These are phyloP conservation scores for Polytolypa hystricis DNA, from an alignment of 2,329 filamentous ascomycete species.

Conservation along the genomic window DNA sequence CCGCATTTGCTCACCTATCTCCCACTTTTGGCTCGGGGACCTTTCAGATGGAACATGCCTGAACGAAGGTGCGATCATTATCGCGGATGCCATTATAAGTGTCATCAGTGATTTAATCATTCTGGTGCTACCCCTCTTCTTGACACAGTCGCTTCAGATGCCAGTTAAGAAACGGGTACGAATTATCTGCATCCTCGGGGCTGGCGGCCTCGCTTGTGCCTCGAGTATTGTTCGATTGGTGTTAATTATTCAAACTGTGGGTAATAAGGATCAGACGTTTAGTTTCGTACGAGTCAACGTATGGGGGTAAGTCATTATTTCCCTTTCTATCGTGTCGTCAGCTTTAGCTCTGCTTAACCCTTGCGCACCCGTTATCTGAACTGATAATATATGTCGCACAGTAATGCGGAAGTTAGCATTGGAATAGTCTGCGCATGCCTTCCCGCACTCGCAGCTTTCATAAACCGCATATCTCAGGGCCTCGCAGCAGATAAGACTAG, in stretches of 20 bases:
- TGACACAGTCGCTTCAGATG: slow-evolving; percentile 35
- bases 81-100: slow-evolving; percentile 47
- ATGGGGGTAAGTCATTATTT: slow-evolving; percentile 22
- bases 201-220: slow-evolving; percentile 29
- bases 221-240: slow-evolving; percentile 20
- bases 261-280: slow-evolving; percentile 17
- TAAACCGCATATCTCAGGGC: slow-evolving; percentile 23
- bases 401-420: slow-evolving; percentile 30
- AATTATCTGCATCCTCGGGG: slow-evolving; percentile 38
- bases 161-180: slow-evolving; percentile 36
- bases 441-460: slow-evolving; percentile 26
- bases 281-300: slow-evolving; percentile 23
- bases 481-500: slow-evolving; percentile 15
- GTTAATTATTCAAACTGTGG: slow-evolving; percentile 16
- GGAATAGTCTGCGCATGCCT: slow-evolving; percentile 33
- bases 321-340: slow-evolving; percentile 12
- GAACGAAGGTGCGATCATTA: slow-evolving; percentile 31
- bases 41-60: slow-evolving; percentile 16
- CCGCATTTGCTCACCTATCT: slow-evolving; percentile 32
- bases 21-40: slow-evolving; percentile 29
- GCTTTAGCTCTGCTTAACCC: slow-evolving; percentile 22
- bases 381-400: slow-evolving; percentile 18
- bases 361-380: too few species aligned
- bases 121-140: slow-evolving; percentile 40
- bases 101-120: slow-evolving; percentile 47